Percentiles rank a stretch among this genome's conserved stretches.
phyloP scores from a whole-genome alignment of 192 early-diverging fungal species.

The Backusella sp. region DNA sequence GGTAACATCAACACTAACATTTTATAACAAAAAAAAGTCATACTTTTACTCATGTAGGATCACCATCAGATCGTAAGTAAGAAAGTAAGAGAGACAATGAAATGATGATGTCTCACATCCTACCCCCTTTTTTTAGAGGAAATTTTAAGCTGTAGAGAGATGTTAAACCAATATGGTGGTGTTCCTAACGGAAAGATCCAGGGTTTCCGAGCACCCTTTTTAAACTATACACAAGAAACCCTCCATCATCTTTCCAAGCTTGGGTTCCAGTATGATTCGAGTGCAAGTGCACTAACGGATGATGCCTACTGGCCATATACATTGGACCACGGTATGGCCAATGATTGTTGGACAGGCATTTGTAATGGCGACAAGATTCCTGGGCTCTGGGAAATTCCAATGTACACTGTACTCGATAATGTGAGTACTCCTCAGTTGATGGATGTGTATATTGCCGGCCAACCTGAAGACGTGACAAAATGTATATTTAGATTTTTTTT shows the following conservation, averaged over 20 bases:
- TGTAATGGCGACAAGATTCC: conserved; percentile 39
- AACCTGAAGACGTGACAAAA: conserved; percentile 26
- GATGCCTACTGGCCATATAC: conserved; percentile 64
- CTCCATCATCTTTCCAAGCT: conserved; percentile 36
- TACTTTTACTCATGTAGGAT: conserved; percentile 33
- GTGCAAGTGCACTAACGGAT: conserved; percentile 35
- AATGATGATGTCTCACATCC: too few species aligned
- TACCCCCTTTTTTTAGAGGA: conserved; percentile 26
- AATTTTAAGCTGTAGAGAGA: conserved; percentile 35
- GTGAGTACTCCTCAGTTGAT: conserved; percentile 29
- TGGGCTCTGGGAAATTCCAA: conserved; percentile 64
- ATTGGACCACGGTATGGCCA: conserved; percentile 55
- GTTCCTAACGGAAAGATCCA: conserved; percentile 51
- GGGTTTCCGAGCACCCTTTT: conserved; percentile 62
- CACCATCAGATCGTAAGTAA: conserved; percentile 29
- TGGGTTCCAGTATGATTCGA: conserved; percentile 53
- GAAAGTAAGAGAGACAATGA: neutral
- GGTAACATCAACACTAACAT: too few species aligned
- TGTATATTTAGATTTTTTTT: conserved; percentile 33
- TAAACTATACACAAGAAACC: conserved; percentile 47
- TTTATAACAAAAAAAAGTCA: conserved; percentile 16
- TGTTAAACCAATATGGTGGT: conserved; percentile 52
- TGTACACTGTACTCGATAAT: conserved; percentile 48
- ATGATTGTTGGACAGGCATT: conserved; percentile 48
- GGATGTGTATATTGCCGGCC: conserved; percentile 46